Conservation (phyloP, 2,329 filamentous ascomycete species). For the Aspergillus jensenii region DNA sequence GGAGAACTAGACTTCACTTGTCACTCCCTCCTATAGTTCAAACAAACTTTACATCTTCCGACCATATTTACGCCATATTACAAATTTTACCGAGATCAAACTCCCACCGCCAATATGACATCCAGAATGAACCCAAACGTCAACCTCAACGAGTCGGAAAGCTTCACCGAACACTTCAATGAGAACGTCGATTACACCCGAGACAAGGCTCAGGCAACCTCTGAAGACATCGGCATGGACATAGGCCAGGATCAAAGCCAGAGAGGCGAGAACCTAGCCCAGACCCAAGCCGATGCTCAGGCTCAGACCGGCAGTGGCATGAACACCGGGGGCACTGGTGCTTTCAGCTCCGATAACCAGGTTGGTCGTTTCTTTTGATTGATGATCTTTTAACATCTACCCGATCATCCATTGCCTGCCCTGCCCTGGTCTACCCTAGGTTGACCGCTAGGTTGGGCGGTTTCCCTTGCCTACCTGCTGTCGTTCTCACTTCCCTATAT, state of each 20-base stretch:
- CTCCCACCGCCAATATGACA: neutral
- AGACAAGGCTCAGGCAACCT: neutral
- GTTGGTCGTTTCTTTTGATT: slow-evolving; percentile 1
- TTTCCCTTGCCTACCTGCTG: too few relatives aligned
- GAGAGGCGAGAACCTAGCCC: neutral
- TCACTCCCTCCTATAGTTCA: neutral
- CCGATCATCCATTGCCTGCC: neutral
- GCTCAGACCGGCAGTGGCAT: neutral
- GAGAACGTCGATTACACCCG: slow-evolving; percentile 8
- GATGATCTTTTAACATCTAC: neutral
- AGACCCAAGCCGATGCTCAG: neutral
- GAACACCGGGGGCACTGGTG: neutral
- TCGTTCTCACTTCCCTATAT: too few relatives aligned
- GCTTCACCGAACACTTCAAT: slow-evolving; percentile 10
- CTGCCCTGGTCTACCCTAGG: neutral
- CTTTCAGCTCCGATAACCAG: neutral
- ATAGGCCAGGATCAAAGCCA: neutral
- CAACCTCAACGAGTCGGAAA: neutral
- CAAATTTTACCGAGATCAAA: neutral
- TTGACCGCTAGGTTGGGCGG: too few relatives aligned
- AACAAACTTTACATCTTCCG: neutral
- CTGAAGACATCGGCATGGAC: neutral
- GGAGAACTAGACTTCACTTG: neutral
- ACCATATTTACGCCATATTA: neutral
- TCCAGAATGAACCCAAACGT: slow-evolving; percentile 1